Percentiles rank a stretch among this genome's conserved stretches.
These are phyloP conservation scores for Brassica rapa DNA, from an alignment of 345 rosid genomes.

Conservation along the genomic window DNA sequence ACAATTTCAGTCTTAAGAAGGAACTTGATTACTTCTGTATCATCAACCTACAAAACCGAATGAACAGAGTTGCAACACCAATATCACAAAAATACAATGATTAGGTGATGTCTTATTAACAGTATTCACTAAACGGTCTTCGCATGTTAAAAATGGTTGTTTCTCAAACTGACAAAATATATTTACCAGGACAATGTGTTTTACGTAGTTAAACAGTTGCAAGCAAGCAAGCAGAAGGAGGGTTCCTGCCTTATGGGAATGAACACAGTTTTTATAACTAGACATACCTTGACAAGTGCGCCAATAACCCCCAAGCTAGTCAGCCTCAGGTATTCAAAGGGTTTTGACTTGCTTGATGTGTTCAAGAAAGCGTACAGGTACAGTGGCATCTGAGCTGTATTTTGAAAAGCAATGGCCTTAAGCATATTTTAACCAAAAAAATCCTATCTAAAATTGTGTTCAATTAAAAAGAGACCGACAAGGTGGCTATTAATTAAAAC, in stretches of 20 bases:
- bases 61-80: conserved; percentile 19
- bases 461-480: conserved; percentile 12
- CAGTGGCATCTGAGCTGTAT: conserved; percentile 51
- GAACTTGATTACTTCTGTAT: conserved; percentile 42
- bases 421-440: conserved; percentile 2
- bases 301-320: conserved; percentile 66
- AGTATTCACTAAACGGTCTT: conserved; percentile 21
- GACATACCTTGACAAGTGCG: conserved; percentile 58
- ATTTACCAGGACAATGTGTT: conserved; percentile 16
- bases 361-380: conserved; percentile 56
- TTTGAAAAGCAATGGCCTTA: conserved; percentile 7
- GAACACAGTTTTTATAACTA: not conserved
- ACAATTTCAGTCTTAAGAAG: conserved; percentile 48
- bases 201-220: not conserved
- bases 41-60: conserved; percentile 47
- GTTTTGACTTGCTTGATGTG: conserved; percentile 34
- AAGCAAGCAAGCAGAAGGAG: not conserved
- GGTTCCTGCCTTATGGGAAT: conserved; percentile 10
- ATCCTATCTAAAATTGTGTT: not conserved
- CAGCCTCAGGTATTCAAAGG: conserved; percentile 55
- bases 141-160: conserved; percentile 4
- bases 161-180: conserved; percentile 20
- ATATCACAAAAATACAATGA: not conserved
- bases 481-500: not conserved
- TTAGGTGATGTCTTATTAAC: not conserved